Evolutionary conservation across 2,329 filamentous ascomycete genomes (phyloP), one percentile per base, ranked within the genome.

Genomic region (Aspergillus bombycis): DNA sequence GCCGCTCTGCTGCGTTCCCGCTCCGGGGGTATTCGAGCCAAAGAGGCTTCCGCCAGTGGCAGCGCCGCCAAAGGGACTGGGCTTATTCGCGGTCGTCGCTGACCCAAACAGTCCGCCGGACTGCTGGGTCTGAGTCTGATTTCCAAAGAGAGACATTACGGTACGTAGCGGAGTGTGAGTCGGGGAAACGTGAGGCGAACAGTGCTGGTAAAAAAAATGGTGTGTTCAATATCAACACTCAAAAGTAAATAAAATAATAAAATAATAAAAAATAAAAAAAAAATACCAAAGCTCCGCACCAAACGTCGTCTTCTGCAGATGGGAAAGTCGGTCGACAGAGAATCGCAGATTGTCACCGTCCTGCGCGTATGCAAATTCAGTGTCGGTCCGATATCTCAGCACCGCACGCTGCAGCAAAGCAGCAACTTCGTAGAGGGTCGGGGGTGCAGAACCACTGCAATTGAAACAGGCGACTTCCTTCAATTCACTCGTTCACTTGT

Each of bases 71-170:
- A 82, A 82, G 62, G 72, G 66, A 62, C 73, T 76, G 30, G 74
- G 70, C 59, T 77, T 80, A 58, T 71, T 72, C 19, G 74, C 71
- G 21, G 71, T 66, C 59, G 66, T 21, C 28, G 48, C 34, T 12
- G 68, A 60, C 19, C 76, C 75, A 56, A 79, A 77, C 16, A 76
- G 65, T 14, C 74, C 69, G 38, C 71, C 71, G 7, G 67, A 50
- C 60, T 67, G 48, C 48, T 52, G 74, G 58, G 70, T 59, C 60
- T 70, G 67, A 38, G 70, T 58, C 60, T 70, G 67, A 38, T 60
- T 69, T 57, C 74, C 77, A 65, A 81, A 81, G 19, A 81, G 73
- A 60, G 79, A 80, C 76, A 78, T 80, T 55, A 38, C 30, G 60
- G 56, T 69, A 54, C 21, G 52, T 61, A 28, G 28, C 28, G 28